Evolutionary conservation across 371 early-diverging fungal species (phyloP), one percentile per base, ranked within the genome.

Genomic region (Rhizopus stolonifer): DNA sequence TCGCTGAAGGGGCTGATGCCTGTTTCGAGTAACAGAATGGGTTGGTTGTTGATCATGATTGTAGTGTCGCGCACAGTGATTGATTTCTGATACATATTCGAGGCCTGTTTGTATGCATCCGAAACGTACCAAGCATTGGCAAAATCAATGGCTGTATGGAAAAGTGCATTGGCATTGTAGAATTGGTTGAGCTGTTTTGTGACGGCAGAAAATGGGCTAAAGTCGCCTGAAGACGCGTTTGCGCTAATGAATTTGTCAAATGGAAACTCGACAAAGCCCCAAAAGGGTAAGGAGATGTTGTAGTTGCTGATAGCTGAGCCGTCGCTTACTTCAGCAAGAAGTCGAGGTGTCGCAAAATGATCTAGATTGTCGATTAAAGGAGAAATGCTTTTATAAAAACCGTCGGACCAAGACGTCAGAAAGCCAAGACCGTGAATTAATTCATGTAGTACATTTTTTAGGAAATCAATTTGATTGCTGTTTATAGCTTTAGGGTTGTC

Each of bases 361-460:
- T 57, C 32, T 11, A 61, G n/a, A n/a, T 47, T 36, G n/a, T 40
- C 46, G 1, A 48, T 17, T 54, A 65, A 56, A 4, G 56, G 61
- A 11, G 50, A 25, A 18, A 77, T 57, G 4, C 50, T 38, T 4
- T 29, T 3, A 39, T 65, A 71, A 9, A 69, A 40, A 3, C 56
- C 54, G 29, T 65, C 62, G n/a, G 52, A 65, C 87, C 85, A 87
- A n/a, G 77, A 64, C 4, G 74, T 78, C 11, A 84, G 57, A 54
- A 87, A 83, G 3, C 87, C 87, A 19, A 87, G 72, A 1, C 87
- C 87, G 49, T 87, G 87, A 4, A 82, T 56, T n/a, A 82, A 32
- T 56, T 87, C 87, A 46, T 87, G 87, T 17, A 85, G 17, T 1
- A 74, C 75, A 8, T 74, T 77, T 42, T 75, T 73, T 31, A 81